Conservation (phyloP, 2,329 filamentous ascomycete species). For the Ceratocystis alfenasii region DNA sequence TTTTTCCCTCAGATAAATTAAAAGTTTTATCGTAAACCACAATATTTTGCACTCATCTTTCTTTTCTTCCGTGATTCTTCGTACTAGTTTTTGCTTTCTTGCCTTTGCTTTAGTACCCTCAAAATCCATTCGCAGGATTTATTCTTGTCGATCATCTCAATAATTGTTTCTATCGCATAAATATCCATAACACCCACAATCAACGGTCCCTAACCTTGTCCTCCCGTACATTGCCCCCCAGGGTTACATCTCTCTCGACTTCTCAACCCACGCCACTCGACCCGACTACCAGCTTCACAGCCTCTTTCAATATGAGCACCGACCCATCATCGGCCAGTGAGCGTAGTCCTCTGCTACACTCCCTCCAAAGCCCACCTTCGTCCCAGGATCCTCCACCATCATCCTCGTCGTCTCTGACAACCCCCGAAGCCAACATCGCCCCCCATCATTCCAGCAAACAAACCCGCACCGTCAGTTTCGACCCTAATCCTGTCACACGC, state of each 20-base stretch:
- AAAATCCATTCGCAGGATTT: too few species aligned
- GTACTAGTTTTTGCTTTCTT: too few species aligned
- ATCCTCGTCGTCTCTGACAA: not conserved
- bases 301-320: slow-evolving; percentile 15
- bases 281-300: not conserved
- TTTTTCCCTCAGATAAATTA: too few species aligned
- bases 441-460: slow-evolving; percentile 30
- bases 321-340: slow-evolving; percentile 16
- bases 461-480: slow-evolving; percentile 62
- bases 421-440: not conserved
- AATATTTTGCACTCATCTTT: too few species aligned
- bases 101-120: too few species aligned
- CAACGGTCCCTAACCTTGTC: too few species aligned
- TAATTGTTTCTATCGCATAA: too few species aligned
- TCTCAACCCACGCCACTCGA: not conserved
- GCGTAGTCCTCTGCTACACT: slow-evolving; percentile 19
- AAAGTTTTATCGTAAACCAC: too few species aligned
- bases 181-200: too few species aligned
- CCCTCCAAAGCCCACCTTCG: slow-evolving; percentile 6
- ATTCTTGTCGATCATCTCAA: too few species aligned
- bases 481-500: slow-evolving; percentile 53
- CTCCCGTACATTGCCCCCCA: not conserved
- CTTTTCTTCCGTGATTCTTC: too few species aligned
- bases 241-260: not conserved
- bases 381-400: not conserved